These are phyloP conservation scores for Lophiostoma macrostomum DNA, from an alignment of 495 filamentous ascomycete genomes.

Conservation along the genomic window DNA sequence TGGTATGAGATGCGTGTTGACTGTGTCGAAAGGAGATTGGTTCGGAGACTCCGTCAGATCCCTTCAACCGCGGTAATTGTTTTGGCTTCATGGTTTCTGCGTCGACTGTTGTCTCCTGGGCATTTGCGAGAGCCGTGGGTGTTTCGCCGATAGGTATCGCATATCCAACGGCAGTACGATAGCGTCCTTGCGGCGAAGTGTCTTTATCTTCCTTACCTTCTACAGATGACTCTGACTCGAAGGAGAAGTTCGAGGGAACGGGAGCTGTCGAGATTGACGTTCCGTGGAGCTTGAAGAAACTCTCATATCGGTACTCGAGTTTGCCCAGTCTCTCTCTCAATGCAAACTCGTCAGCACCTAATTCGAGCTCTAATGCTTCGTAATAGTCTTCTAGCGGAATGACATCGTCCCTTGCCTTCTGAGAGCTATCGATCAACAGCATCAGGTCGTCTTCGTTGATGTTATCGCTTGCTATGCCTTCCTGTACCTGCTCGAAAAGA, in stretches of 20 bases:
- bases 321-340: slow-evolving; percentile 22
- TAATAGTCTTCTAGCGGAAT: slow-evolving; percentile 32
- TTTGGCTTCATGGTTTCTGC: too few species aligned
- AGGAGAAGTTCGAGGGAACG: slow-evolving; percentile 6
- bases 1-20: too few species aligned
- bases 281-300: slow-evolving; percentile 22
- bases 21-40: too few species aligned
- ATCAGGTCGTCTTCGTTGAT: slow-evolving; percentile 2
- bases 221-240: slow-evolving; percentile 6
- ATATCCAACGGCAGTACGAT: too few species aligned
- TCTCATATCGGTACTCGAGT: slow-evolving; percentile 14
- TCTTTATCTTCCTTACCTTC: not conserved
- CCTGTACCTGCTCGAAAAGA: slow-evolving; percentile 14
- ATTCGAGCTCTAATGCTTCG: slow-evolving; percentile 23
- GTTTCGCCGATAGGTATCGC: too few species aligned
- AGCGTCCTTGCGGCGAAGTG: too few species aligned
- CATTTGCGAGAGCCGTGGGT: too few species aligned
- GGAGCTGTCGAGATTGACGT: slow-evolving; percentile 4
- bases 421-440: slow-evolving; percentile 5
- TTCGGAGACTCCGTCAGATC: too few species aligned
- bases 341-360: slow-evolving; percentile 20
- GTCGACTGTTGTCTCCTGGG: too few species aligned
- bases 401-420: slow-evolving; percentile 20
- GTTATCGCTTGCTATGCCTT: slow-evolving; percentile 4
- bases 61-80: too few species aligned